Conservation (phyloP, 306 rosid genomes). For the Pyrus betulifolia region DNA sequence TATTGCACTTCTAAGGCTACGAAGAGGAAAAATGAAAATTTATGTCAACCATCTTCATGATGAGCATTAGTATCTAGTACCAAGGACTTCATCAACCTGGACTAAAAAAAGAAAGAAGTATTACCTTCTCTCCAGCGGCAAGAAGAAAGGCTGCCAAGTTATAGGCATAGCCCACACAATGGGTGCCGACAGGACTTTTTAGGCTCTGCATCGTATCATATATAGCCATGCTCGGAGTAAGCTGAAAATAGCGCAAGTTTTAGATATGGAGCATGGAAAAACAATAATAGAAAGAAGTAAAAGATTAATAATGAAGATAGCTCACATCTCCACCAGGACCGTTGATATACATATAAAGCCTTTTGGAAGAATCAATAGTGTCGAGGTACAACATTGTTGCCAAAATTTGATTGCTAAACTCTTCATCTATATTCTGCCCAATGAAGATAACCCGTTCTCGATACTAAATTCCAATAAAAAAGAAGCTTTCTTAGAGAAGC, state of each 20-base stretch:
- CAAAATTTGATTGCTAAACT: conserved; percentile 80
- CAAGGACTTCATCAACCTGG: not conserved
- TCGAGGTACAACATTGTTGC: conserved; percentile 95
- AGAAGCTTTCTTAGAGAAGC: conserved; percentile 11
- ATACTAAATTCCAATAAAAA: conserved; percentile 56
- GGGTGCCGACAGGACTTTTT: conserved; percentile 74
- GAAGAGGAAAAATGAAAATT: not conserved
- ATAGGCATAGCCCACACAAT: conserved; percentile 78
- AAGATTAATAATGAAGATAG: conserved; percentile 6
- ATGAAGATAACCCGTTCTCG: conserved; percentile 85
- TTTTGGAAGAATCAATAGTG: conserved; percentile 52
- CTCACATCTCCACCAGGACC: conserved; percentile 99
- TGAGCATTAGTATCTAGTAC: not conserved
- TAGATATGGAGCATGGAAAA: conserved; percentile 11
- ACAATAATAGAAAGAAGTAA: not conserved
- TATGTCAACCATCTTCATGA: not conserved
- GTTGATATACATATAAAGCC: conserved; percentile 72
- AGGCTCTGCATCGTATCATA: conserved; percentile 93
- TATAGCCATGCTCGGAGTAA: conserved; percentile 83
- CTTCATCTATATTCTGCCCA: conserved; percentile 80
- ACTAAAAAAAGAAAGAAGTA: not conserved
- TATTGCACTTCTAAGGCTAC: not conserved
- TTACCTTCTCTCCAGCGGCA: conserved; percentile 92
- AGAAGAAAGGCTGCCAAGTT: conserved; percentile 77
- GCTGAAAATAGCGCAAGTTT: conserved; percentile 48